Evolutionary conservation across 768 basidiomycete genomes (phyloP).

Genomic region (Mycena metata): DNA sequence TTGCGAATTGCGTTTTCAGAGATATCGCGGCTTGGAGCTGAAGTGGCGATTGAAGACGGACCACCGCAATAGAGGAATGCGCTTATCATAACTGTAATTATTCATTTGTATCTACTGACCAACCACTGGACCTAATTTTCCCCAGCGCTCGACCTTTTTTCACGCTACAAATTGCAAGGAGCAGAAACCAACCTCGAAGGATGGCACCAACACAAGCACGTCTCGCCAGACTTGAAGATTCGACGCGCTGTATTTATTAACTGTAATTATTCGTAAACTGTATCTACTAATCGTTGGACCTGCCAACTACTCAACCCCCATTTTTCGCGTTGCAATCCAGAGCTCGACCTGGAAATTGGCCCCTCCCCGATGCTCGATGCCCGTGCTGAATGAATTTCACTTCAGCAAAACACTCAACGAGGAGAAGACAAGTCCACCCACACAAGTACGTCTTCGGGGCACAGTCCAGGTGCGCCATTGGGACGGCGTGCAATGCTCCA

Average conservation of each 20-base stretch:
- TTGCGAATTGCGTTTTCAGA: slow-evolving; percentile 87
- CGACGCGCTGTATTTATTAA: slow-evolving; percentile 6
- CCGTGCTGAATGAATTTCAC: slow-evolving; percentile 16
- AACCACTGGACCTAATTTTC: slow-evolving; percentile 15
- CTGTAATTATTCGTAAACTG: slow-evolving; percentile 26
- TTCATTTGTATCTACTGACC: slow-evolving; percentile 16
- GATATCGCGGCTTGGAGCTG: slow-evolving; percentile 82
- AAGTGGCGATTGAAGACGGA: slow-evolving; percentile 66
- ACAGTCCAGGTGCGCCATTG: slow-evolving; percentile 38
- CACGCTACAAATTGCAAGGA: too few relatives aligned
- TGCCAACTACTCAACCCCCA: slow-evolving; percentile 11
- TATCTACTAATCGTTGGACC: slow-evolving; percentile 21
- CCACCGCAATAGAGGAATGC: too few relatives aligned
- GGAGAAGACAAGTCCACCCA: slow-evolving; percentile 47
- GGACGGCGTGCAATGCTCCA: slow-evolving; percentile 51
- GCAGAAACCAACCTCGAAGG: too few relatives aligned
- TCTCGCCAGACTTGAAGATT: not conserved
- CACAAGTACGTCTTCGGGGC: slow-evolving; percentile 54
- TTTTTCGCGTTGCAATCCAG: slow-evolving; percentile 28
- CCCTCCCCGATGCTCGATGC: slow-evolving; percentile 33
- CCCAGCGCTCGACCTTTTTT: slow-evolving; percentile 31
- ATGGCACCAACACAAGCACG: too few relatives aligned
- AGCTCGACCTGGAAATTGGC: slow-evolving; percentile 38
- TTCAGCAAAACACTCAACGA: slow-evolving; percentile 5
- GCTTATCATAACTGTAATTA: slow-evolving; percentile 28